Percentiles rank a stretch among this genome's conserved stretches.
phyloP scores from a whole-genome alignment of 768 basidiomycete genomes.

The Lentinus tigrinus region DNA sequence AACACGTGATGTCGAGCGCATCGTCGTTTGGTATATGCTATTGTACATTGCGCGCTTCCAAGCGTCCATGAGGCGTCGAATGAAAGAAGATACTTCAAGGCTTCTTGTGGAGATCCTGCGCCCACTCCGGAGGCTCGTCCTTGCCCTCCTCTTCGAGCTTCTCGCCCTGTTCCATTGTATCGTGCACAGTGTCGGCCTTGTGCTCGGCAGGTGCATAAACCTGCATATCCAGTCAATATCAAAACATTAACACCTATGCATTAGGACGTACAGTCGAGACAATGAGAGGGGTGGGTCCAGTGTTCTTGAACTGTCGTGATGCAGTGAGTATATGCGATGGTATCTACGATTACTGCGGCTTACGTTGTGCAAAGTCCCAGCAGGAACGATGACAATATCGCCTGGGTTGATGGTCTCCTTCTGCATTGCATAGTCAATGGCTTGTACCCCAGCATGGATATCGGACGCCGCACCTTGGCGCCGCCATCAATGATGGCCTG shows the following conservation, averaged over 20 bases:
- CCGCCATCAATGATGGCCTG: slow-evolving; percentile 24
- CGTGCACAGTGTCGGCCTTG: slow-evolving; percentile 29
- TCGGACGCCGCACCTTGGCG: neutral
- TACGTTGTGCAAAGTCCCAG: slow-evolving; percentile 28
- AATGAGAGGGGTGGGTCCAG: slow-evolving; percentile 25
- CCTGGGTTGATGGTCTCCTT: slow-evolving; percentile 22
- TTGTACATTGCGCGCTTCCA: no score
- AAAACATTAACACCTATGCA: neutral
- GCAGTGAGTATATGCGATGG: slow-evolving; percentile 4
- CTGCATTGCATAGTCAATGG: neutral
- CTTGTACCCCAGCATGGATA: neutral
- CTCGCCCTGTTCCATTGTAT: slow-evolving; percentile 26
- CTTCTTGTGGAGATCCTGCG: slow-evolving; percentile 12
- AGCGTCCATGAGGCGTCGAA: neutral
- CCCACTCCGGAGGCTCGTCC: slow-evolving; percentile 29
- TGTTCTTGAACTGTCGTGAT: slow-evolving; percentile 25
- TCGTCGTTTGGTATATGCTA: no score
- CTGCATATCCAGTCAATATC: slow-evolving; percentile 1
- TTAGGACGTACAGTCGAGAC: slow-evolving; percentile 27
- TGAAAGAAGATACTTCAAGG: neutral
- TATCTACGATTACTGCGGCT: neutral
- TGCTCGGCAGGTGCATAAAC: slow-evolving; percentile 31
- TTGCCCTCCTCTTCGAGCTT: slow-evolving; percentile 29
- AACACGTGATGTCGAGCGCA: no score
- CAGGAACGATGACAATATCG: slow-evolving; percentile 28